These are phyloP conservation scores for Microglena sp. DNA, from an alignment of 139 green algal genomes.

Conservation along the genomic window DNA sequence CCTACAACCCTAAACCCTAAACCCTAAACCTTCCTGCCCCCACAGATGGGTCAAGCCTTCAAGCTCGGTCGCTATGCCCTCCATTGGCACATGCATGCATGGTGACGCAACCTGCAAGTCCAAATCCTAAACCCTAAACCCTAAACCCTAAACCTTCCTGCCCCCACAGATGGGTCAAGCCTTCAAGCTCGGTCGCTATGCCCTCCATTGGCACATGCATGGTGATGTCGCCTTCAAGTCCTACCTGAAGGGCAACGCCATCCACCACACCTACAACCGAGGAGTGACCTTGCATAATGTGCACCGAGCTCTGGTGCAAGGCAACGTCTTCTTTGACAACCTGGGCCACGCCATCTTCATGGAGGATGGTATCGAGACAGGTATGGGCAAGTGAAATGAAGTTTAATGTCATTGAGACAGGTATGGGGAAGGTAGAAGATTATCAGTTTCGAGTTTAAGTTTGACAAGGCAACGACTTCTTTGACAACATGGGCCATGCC, in stretches of 20 bases:
- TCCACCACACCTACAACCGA: slow-evolving; percentile 56
- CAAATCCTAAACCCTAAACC: neutral
- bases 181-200: slow-evolving; percentile 51
- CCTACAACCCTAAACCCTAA: neutral
- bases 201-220: slow-evolving; percentile 58
- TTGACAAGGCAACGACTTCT: no score
- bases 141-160: neutral
- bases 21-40: neutral
- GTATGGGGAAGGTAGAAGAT: no score
- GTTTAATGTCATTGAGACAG: no score
- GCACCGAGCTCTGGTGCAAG: slow-evolving; percentile 15
- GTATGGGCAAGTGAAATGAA: no score
- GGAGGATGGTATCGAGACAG: slow-evolving; percentile 47
- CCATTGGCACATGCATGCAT: slow-evolving; percentile 67
- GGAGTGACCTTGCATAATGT: slow-evolving; percentile 58
- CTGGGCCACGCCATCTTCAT: slow-evolving; percentile 59
- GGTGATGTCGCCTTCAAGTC: slow-evolving; percentile 11
- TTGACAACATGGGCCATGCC: no score
- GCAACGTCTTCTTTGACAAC: slow-evolving; percentile 54
- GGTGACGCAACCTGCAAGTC: no score
- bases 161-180: no score
- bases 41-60: slow-evolving; percentile 33
- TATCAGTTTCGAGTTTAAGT: no score
- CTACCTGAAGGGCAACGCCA: slow-evolving; percentile 37
- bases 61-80: slow-evolving; percentile 50